Conservation (phyloP, 306 rosid species). For the Sicyos edulis region DNA sequence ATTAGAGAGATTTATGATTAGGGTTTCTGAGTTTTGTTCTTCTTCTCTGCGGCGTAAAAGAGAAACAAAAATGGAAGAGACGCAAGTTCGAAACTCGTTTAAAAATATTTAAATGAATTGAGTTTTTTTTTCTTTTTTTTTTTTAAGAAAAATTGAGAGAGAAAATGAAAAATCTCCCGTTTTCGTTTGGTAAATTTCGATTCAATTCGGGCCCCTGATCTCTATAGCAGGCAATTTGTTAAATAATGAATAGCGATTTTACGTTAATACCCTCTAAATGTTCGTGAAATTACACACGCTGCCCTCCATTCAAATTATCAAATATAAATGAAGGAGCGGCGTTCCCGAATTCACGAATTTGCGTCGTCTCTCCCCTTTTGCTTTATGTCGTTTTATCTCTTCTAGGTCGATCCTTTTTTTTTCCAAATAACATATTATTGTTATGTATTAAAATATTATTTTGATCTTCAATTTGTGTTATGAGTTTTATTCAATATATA, state of each 20-base stretch:
- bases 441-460: too few relatives aligned
- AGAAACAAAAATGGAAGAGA: not conserved
- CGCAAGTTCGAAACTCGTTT: not conserved
- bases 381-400: too few relatives aligned
- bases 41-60: not conserved
- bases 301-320: constrained; percentile 20
- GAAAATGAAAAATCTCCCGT: not conserved
- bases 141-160: not conserved
- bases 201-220: constrained; percentile 15
- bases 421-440: too few relatives aligned
- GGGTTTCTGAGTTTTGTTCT: constrained; percentile 14
- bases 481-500: too few relatives aligned
- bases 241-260: not conserved
- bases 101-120: not conserved
- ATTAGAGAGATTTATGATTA: constrained; percentile 8
- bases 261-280: not conserved
- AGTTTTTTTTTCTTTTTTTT: not conserved
- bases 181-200: not conserved
- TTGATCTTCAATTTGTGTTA: too few relatives aligned
- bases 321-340: constrained; percentile 3
- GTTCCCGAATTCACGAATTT: not conserved
- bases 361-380: not conserved
- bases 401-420: too few relatives aligned
- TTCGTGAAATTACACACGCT: not conserved
- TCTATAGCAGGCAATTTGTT: not conserved